Evolutionary conservation across 345 rosid genomes (phyloP).

Genomic region (Carallia brachiata): DNA sequence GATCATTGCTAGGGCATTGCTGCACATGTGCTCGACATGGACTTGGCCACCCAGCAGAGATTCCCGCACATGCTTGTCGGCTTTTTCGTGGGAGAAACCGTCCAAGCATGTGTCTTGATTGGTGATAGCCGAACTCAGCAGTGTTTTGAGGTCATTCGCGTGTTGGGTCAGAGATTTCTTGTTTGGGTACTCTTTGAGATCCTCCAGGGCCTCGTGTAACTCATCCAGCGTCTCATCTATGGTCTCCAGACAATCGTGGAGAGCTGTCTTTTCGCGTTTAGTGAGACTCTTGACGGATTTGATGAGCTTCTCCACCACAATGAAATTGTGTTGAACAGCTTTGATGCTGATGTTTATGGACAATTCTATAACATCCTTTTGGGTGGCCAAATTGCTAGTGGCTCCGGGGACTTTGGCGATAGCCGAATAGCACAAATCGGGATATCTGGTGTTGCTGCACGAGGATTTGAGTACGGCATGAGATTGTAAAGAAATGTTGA

Average conservation of each 20-base stretch:
- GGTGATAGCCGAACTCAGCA: slow-evolving; percentile 84
- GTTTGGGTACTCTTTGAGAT: slow-evolving; percentile 56
- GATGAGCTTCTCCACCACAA: slow-evolving; percentile 29
- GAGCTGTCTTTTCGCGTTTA: slow-evolving; percentile 60
- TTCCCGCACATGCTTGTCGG: slow-evolving; percentile 48
- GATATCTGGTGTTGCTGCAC: slow-evolving; percentile 59
- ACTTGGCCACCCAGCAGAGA: slow-evolving; percentile 36
- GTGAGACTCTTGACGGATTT: slow-evolving; percentile 28
- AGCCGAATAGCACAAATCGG: slow-evolving; percentile 71
- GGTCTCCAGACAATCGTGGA: slow-evolving; percentile 85
- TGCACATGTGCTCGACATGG: slow-evolving; percentile 58
- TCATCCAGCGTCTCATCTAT: slow-evolving; percentile 86
- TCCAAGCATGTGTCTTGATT: slow-evolving; percentile 88
- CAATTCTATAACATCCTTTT: slow-evolving; percentile 35
- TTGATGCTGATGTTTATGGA: slow-evolving; percentile 28
- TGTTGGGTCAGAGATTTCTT: slow-evolving; percentile 62
- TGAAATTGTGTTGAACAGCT: slow-evolving; percentile 30
- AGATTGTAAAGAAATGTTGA: slow-evolving; percentile 25
- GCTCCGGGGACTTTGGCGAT: slow-evolving; percentile 41
- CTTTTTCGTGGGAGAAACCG: slow-evolving; percentile 61
- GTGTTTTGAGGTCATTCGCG: slow-evolving; percentile 76
- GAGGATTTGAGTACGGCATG: slow-evolving; percentile 62
- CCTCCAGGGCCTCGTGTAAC: slow-evolving; percentile 50
- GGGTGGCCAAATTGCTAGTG: slow-evolving; percentile 23
- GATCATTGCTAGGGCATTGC: slow-evolving; percentile 62